phyloP scores from a whole-genome alignment of 148 eudicot species.

The Chenopodium quinoa region DNA sequence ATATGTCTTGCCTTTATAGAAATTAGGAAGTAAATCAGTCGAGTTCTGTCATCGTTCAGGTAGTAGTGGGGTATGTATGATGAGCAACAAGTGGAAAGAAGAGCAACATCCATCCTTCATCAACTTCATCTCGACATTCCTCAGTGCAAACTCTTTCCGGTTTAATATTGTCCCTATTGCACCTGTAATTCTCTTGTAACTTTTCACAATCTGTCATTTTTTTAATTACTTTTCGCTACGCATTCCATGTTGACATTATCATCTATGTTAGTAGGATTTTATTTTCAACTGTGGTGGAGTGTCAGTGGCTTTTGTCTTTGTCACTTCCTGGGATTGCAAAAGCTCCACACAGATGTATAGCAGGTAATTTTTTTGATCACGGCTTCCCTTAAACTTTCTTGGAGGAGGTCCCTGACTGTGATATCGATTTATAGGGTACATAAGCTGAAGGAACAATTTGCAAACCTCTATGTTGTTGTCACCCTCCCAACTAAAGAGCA shows the following conservation, averaged over 20 bases:
- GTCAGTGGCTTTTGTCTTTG: constrained; percentile 88
- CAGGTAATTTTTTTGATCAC: constrained; percentile 44
- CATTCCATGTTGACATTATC: background rate
- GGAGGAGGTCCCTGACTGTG: constrained; percentile 15
- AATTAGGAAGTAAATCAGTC: background rate
- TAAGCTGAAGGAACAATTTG: constrained; percentile 86
- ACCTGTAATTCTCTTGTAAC: constrained; percentile 49
- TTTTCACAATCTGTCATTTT: background rate
- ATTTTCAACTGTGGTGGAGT: constrained; percentile 90
- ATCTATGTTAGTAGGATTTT: constrained; percentile 60
- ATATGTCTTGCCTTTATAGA: background rate
- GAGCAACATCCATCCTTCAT: constrained; percentile 80
- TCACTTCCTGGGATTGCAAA: constrained; percentile 60
- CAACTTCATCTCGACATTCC: constrained; percentile 71
- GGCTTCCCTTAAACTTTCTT: background rate
- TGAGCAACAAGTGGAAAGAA: constrained; percentile 81
- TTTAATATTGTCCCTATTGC: constrained; percentile 71
- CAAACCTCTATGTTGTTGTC: constrained; percentile 78
- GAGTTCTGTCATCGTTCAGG: constrained; percentile 35
- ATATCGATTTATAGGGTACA: constrained; percentile 49
- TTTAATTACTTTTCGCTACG: background rate
- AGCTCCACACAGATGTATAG: constrained; percentile 40
- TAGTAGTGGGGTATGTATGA: constrained; percentile 77
- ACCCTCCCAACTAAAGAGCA: constrained; percentile 79
- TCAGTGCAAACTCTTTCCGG: constrained; percentile 68